Evolutionary conservation across 495 filamentous ascomycete species (phyloP).

Genomic region (Tetracladium marchalianum): DNA sequence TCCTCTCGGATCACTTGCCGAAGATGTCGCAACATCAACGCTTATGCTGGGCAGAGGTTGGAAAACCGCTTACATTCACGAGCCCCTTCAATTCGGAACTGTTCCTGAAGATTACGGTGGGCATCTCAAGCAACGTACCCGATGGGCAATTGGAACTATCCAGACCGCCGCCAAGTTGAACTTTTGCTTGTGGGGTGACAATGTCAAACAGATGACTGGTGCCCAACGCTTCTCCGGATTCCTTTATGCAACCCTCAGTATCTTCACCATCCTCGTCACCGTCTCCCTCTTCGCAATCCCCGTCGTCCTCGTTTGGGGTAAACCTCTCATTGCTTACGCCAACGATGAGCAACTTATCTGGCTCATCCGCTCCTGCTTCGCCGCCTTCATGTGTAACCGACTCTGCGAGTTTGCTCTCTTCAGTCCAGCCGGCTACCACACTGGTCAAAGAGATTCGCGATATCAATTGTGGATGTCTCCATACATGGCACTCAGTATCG

Average conservation of each 20-base stretch:
- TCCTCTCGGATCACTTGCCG: constrained; percentile 34
- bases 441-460: constrained; percentile 29
- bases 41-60: constrained; percentile 39
- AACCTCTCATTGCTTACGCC: constrained; percentile 30
- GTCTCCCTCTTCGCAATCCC: constrained; percentile 34
- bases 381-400: constrained; percentile 27
- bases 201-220: constrained; percentile 24
- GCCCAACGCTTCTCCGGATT: constrained; percentile 15
- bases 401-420: constrained; percentile 31
- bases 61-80: constrained; percentile 38
- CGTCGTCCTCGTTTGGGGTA: constrained; percentile 30
- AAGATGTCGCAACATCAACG: constrained; percentile 38
- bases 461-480: constrained; percentile 38
- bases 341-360: constrained; percentile 30
- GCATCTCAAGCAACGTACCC: constrained; percentile 41
- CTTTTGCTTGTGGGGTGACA: constrained; percentile 34
- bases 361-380: constrained; percentile 35
- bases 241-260: constrained; percentile 29
- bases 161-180: constrained; percentile 34
- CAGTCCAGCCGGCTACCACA: constrained; percentile 34
- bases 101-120: constrained; percentile 36
- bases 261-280: constrained; percentile 30
- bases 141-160: constrained; percentile 37
- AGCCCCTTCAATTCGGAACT: constrained; percentile 40
- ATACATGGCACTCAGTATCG: constrained; percentile 31